Evolutionary conservation across 2,329 filamentous ascomycete genomes (phyloP).

Genomic region (Fusarium burgessii): DNA sequence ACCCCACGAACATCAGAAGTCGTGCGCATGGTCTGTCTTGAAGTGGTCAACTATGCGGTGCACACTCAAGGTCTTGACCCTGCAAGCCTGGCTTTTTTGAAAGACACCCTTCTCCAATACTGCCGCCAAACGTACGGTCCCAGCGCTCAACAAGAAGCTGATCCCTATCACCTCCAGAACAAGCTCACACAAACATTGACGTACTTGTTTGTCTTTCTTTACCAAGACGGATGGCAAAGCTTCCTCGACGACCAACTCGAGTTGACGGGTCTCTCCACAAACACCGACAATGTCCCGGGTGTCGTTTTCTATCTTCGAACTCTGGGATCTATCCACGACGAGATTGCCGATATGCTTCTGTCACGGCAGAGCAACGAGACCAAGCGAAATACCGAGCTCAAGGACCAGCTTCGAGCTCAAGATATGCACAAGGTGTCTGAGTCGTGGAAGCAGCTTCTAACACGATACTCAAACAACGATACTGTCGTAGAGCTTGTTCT

Average conservation of each 20-base stretch:
- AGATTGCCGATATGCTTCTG: conserved; percentile 93
- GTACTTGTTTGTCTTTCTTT: conserved; percentile 89
- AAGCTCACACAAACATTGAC: conserved; percentile 97
- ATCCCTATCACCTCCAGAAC: conserved; percentile 87
- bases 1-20: conserved; percentile 82
- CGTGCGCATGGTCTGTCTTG: conserved; percentile 88
- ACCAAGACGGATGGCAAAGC: conserved; percentile 85
- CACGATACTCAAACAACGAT: conserved; percentile 79
- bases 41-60: conserved; percentile 92
- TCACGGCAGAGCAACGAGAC: conserved; percentile 81
- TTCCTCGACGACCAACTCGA: conserved; percentile 92
- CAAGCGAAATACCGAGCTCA: conserved; percentile 88
- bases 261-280: conserved; percentile 74
- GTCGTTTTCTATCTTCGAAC: conserved; percentile 91
- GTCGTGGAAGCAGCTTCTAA: conserved; percentile 92
- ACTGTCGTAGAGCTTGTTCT: conserved; percentile 86
- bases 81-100: conserved; percentile 79
- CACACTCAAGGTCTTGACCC: conserved; percentile 81
- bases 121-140: conserved; percentile 79
- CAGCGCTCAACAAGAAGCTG: conserved; percentile 68
- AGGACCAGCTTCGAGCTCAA: conserved; percentile 86
- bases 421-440: conserved; percentile 89
- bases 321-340: conserved; percentile 91
- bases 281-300: conserved; percentile 77
- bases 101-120: conserved; percentile 85